Evolutionary conservation across 768 basidiomycete species (phyloP).

Genomic region (Pisolithus orientalis): DNA sequence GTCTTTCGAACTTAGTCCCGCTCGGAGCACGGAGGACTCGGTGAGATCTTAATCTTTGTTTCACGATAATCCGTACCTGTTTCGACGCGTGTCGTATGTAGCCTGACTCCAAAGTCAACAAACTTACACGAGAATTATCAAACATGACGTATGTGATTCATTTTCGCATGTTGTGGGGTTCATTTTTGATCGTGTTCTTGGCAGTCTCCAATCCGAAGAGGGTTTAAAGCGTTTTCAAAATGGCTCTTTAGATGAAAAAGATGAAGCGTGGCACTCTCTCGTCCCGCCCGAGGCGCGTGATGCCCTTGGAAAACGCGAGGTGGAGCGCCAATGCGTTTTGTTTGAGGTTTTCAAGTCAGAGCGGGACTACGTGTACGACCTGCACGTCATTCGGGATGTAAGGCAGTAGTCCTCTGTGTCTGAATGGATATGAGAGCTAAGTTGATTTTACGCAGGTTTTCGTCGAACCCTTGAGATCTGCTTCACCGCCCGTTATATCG

Average conservation of each 20-base stretch:
- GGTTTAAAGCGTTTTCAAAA: slow-evolving; percentile 61
- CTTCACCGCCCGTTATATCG: slow-evolving; percentile 60
- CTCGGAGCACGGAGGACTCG: slow-evolving; percentile 17
- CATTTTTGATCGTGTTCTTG: not conserved
- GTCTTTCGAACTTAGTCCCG: slow-evolving; percentile 27
- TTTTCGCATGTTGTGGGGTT: not conserved
- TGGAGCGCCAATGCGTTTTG: slow-evolving; percentile 78
- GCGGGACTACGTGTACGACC: slow-evolving; percentile 78
- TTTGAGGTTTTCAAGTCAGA: slow-evolving; percentile 91
- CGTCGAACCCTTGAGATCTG: slow-evolving; percentile 54
- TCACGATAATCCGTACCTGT: not conserved
- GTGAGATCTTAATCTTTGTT: slow-evolving; percentile 30
- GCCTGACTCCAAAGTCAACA: slow-evolving; percentile 19
- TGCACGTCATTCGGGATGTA: slow-evolving; percentile 66
- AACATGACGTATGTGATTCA: slow-evolving; percentile 33
- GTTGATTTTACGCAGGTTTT: slow-evolving; percentile 49
- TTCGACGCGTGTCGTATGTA: slow-evolving; percentile 12
- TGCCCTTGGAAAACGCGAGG: slow-evolving; percentile 68
- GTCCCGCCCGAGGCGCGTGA: slow-evolving; percentile 68
- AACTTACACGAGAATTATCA: slow-evolving; percentile 30
- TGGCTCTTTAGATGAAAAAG: slow-evolving; percentile 55
- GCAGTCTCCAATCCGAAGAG: slow-evolving; percentile 58
- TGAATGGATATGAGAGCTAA: slow-evolving; percentile 1
- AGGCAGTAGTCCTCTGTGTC: slow-evolving; percentile 1
- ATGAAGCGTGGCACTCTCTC: slow-evolving; percentile 80